Evolutionary conservation across 1,139 yeast species (phyloP), one percentile per base, ranked within the genome.

Genomic region (Zygosaccharomyces pseudobailii): DNA sequence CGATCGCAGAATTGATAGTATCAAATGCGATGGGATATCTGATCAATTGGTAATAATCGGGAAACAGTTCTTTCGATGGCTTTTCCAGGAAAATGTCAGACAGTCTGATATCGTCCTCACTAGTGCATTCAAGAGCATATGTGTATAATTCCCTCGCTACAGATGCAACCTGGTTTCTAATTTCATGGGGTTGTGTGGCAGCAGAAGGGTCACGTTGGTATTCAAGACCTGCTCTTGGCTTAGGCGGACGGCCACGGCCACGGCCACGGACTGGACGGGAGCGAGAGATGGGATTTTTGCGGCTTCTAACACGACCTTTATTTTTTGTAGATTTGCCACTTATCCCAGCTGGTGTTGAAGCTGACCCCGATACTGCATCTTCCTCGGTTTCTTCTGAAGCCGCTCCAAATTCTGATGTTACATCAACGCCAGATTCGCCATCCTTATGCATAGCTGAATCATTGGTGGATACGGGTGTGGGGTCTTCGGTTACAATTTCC

Each of bases 41-140:
- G 57, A 90, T 89, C 51, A 89, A 69, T 48, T 82, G 76, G 64
- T 87, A 90, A 64, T 90, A 90, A 65, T 90, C 97, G 0, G 97
- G 96, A 57, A 90, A 90, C 37, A 79, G 68, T 62, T 76, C 77
- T 58, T 76, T 80, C 0, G 94, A 78, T 6, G 96, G 96, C 54
- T 77, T 80, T 4, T 76, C 78, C 64, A 82, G 64, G 60, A 85
- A 85, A 44, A 85, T 71, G 41, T 81, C 87, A 52, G 85, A 76
- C 48, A 80, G 68, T 54, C 70, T 48, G 51, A 71, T 54, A 44
- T 61, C 74, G 44, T 67, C 69, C 47, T 73, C 75, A 65, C 77
- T 75, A 23, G 68, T 62, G 55, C 72, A 73, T 41, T 70, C 69
- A 45, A 73, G 57, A 23, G 81, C 62, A 42, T 68, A 64, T n/a